phyloP scores from a whole-genome alignment of 345 rosid genomes.

The Gynandropsis gynandra region DNA sequence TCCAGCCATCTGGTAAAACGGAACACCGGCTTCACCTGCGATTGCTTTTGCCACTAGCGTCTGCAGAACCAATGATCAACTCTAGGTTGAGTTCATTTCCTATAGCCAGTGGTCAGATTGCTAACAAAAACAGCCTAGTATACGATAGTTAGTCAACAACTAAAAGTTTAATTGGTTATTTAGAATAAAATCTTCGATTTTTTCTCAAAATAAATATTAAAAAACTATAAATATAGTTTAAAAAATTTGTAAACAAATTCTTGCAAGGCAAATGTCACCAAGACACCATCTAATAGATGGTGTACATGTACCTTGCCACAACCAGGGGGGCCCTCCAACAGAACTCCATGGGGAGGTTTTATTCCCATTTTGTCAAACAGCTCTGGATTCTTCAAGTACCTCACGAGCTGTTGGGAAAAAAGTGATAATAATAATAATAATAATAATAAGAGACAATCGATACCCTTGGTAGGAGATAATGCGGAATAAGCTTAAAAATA shows the following conservation, averaged over 20 bases:
- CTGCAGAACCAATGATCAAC: conserved; percentile 32
- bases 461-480: neutral
- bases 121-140: neutral
- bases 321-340: conserved; percentile 92
- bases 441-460: neutral
- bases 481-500: too few relatives aligned
- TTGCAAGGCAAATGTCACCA: conserved; percentile 10
- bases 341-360: conserved; percentile 98
- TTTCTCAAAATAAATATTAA: neutral
- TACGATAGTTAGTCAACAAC: conserved; percentile 6
- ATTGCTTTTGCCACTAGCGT: conserved; percentile 94
- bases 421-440: conserved; percentile 1
- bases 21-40: conserved; percentile 97
- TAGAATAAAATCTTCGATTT: neutral
- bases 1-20: conserved; percentile 98
- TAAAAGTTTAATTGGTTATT: neutral
- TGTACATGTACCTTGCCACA: conserved; percentile 80
- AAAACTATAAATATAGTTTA: conserved; percentile 4
- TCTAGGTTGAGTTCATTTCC: conserved; percentile 9
- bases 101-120: neutral
- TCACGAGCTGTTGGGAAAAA: conserved; percentile 59
- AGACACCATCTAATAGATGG: conserved; percentile 14
- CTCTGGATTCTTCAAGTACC: conserved; percentile 90
- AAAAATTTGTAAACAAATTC: conserved; percentile 10
- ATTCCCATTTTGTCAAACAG: conserved; percentile 89